phyloP scores from a whole-genome alignment of 225 moss, liverwort and hornwort genomes.

The Bryum argenteum region DNA sequence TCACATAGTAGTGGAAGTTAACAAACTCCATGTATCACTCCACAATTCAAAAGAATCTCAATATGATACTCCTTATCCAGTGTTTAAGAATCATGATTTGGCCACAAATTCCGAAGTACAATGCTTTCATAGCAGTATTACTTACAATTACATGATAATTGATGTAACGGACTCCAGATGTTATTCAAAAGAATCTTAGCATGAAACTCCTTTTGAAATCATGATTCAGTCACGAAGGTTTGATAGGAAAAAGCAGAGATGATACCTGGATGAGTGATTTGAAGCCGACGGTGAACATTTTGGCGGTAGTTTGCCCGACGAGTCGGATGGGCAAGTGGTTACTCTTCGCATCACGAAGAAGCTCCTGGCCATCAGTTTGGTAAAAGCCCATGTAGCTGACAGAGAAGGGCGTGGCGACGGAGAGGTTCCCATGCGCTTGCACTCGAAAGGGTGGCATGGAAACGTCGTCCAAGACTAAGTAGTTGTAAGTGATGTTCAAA shows the following conservation, averaged over 20 bases:
- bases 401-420: slow-evolving; percentile 29
- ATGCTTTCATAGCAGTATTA: no score
- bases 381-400: slow-evolving; percentile 18
- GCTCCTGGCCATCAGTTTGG: slow-evolving; percentile 24
- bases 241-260: not conserved
- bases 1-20: no score
- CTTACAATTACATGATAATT: no score
- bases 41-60: no score
- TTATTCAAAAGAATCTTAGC: no score
- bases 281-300: slow-evolving; percentile 29
- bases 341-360: slow-evolving; percentile 31
- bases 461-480: slow-evolving; percentile 12
- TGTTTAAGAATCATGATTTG: no score
- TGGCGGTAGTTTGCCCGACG: slow-evolving; percentile 25
- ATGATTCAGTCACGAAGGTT: no score
- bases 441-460: slow-evolving; percentile 27
- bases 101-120: no score
- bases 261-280: slow-evolving; percentile 32
- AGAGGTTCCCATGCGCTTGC: slow-evolving; percentile 31
- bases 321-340: slow-evolving; percentile 37
- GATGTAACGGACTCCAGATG: no score
- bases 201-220: no score
- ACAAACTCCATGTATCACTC: no score
- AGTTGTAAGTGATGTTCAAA: slow-evolving; percentile 40
- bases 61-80: no score